Evolutionary conservation across 2,329 filamentous ascomycete species (phyloP).

Genomic region (Helotiales sp.): DNA sequence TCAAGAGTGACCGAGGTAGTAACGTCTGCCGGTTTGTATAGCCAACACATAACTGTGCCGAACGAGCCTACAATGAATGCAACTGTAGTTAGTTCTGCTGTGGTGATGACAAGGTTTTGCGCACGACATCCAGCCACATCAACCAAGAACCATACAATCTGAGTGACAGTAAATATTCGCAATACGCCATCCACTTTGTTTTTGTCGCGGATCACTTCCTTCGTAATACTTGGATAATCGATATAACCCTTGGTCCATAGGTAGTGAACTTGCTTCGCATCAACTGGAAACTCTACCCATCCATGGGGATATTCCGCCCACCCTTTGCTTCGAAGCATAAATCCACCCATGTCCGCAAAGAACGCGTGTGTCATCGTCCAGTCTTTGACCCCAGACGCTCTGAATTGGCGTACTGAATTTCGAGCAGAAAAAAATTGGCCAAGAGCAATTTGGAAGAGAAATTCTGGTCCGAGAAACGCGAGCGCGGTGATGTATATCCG

Average conservation of each 20-base stretch:
- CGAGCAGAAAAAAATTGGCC: slow-evolving; percentile 39
- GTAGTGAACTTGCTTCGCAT: slow-evolving; percentile 38
- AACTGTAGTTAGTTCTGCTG: slow-evolving; percentile 24
- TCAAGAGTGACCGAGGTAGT: not conserved
- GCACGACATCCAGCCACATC: slow-evolving; percentile 15
- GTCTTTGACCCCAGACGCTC: slow-evolving; percentile 3
- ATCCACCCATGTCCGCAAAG: slow-evolving; percentile 44
- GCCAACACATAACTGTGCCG: not conserved
- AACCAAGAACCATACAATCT: slow-evolving; percentile 30
- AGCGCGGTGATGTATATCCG: slow-evolving; percentile 38
- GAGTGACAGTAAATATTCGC: slow-evolving; percentile 19
- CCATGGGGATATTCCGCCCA: slow-evolving; percentile 18
- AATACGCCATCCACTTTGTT: slow-evolving; percentile 36
- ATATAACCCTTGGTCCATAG: slow-evolving; percentile 33
- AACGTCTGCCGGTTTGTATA: not conserved
- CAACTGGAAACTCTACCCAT: slow-evolving; percentile 37
- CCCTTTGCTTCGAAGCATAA: slow-evolving; percentile 32
- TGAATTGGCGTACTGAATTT: slow-evolving; percentile 34
- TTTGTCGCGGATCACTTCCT: slow-evolving; percentile 26
- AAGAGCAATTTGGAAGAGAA: slow-evolving; percentile 37
- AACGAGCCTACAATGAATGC: slow-evolving; percentile 20
- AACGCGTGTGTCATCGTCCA: slow-evolving; percentile 45
- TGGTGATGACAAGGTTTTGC: slow-evolving; percentile 22
- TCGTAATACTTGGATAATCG: slow-evolving; percentile 25
- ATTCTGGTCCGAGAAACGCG: slow-evolving; percentile 40